phyloP scores from a whole-genome alignment of 257 asterid species.

The Forsythia viridissima region DNA sequence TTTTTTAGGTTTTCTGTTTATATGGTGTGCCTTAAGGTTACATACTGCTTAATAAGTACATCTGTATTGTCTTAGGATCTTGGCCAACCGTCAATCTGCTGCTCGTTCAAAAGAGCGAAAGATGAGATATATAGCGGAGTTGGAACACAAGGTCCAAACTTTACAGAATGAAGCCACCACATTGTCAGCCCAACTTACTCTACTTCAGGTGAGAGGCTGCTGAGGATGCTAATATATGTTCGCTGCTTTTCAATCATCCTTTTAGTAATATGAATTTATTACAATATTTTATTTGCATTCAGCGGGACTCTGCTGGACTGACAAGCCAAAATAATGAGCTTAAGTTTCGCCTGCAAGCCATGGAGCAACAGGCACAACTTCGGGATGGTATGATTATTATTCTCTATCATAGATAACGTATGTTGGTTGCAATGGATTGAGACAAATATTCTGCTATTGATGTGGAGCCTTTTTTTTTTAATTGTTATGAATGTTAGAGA shows the following conservation, averaged over 20 bases:
- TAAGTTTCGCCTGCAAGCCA: constrained; percentile 66
- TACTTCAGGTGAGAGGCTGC: constrained; percentile 47
- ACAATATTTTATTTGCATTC: constrained; percentile 12
- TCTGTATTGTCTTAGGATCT: constrained; percentile 40
- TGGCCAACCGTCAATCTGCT: constrained; percentile 77
- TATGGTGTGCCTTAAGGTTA: neutral
- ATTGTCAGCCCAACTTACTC: constrained; percentile 60
- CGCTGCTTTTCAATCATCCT: neutral
- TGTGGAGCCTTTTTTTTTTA: neutral
- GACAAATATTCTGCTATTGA: neutral
- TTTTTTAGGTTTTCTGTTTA: neutral
- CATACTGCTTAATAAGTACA: constrained; percentile 5
- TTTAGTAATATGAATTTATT: neutral
- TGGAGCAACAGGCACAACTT: constrained; percentile 76
- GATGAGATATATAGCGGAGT: constrained; percentile 66
- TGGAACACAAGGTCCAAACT: constrained; percentile 63
- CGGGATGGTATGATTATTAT: constrained; percentile 50
- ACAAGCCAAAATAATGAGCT: constrained; percentile 64
- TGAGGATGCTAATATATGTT: neutral
- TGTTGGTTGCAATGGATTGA: neutral
- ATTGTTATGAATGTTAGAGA: neutral
- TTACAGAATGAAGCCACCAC: constrained; percentile 70
- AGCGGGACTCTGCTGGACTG: constrained; percentile 67
- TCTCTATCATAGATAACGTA: neutral
- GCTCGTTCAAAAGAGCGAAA: constrained; percentile 76